Evolutionary conservation across 495 filamentous ascomycete genomes (phyloP).

Genomic region (Parmelia sp.): DNA sequence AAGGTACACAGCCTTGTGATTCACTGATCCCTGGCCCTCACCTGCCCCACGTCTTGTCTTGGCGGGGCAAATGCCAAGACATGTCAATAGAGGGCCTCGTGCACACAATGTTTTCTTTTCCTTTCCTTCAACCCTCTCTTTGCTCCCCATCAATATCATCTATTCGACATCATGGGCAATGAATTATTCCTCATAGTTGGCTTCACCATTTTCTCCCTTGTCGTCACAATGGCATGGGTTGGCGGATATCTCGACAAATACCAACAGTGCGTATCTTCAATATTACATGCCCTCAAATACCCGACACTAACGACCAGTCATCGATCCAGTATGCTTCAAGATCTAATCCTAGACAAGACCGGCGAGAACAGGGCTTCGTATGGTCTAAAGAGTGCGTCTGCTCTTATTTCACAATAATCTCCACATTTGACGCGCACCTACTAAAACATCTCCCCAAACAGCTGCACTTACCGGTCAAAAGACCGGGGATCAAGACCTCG

Average conservation of each 20-base stretch:
- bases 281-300: not conserved
- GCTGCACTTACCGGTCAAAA: constrained; percentile 32
- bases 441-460: not conserved
- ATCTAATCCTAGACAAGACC: constrained; percentile 44
- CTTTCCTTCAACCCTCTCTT: not conserved
- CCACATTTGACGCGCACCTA: not conserved
- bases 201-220: constrained; percentile 26
- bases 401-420: not conserved
- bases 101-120: no score
- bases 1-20: constrained; percentile 10
- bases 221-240: constrained; percentile 34
- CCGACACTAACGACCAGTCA: not conserved
- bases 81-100: not conserved
- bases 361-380: constrained; percentile 45
- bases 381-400: constrained; percentile 33
- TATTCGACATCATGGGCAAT: constrained; percentile 16
- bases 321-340: constrained; percentile 32
- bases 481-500: constrained; percentile 35
- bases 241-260: constrained; percentile 33
- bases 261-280: constrained; percentile 25
- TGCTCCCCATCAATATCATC: not conserved
- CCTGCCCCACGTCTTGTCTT: constrained; percentile 3
- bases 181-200: constrained; percentile 31
- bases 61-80: not conserved
- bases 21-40: constrained; percentile 4